Evolutionary conservation across 371 early-diverging fungal species (phyloP).

Genomic region (Basidiobolus heterosporus): DNA sequence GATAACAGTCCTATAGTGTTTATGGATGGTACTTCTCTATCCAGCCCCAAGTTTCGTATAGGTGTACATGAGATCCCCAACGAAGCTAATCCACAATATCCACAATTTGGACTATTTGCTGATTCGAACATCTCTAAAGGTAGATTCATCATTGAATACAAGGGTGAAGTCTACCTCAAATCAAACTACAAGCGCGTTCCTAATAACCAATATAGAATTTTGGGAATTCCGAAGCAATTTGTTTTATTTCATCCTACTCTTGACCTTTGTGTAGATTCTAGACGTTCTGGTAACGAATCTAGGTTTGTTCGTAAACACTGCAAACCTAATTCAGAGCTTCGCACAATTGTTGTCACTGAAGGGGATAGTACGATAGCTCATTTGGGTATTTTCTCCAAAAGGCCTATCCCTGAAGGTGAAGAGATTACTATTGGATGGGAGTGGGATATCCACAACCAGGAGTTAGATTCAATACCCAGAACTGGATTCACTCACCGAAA

Average conservation of each 20-base stretch:
- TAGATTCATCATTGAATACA: conserved; percentile 49
- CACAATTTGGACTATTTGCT: conserved; percentile 45
- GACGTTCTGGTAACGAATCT: conserved; percentile 46
- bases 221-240: conserved; percentile 45
- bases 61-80: conserved; percentile 3
- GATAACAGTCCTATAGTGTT: conserved; percentile 5
- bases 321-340: conserved; percentile 46
- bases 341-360: conserved; percentile 35
- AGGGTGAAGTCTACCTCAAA: conserved; percentile 51
- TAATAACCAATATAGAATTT: conserved; percentile 32
- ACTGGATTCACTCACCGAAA: too few species aligned
- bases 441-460: conserved; percentile 5
- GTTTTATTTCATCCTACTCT: conserved; percentile 54
- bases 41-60: conserved; percentile 4
- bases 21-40: conserved; percentile 20
- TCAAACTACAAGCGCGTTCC: conserved; percentile 40
- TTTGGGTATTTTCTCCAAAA: conserved; percentile 50
- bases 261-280: conserved; percentile 59
- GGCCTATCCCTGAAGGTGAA: conserved; percentile 35
- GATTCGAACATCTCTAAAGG: conserved; percentile 32
- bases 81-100: conserved; percentile 4
- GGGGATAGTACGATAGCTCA: conserved; percentile 33
- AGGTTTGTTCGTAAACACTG: conserved; percentile 58
- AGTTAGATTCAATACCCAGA: too few species aligned
- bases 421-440: conserved; percentile 62